Evolutionary conservation across 2,329 filamentous ascomycete genomes (phyloP), one percentile per base, ranked within the genome.

Genomic region (Penicillium sp.): DNA sequence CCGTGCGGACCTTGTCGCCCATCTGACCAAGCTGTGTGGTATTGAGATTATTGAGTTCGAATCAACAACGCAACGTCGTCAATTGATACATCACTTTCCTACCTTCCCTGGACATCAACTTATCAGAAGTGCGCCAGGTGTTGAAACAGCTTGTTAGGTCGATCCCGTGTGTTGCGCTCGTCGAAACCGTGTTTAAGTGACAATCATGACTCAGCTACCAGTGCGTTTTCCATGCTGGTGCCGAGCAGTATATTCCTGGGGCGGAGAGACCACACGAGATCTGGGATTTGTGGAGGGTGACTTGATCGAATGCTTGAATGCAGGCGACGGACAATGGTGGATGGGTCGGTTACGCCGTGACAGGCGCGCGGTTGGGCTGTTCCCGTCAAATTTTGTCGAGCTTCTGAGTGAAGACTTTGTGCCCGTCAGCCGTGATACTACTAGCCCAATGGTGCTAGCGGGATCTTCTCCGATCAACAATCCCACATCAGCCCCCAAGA

Each of bases 311-410:
- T 96, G 91, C 65, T 77, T 98, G 46, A 98, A 98, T 68, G 93
- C 93, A 19, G 93, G 93, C 56, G 93, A 98, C 72, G 93, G 93
- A 45, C 90, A 88, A 41, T 98, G 93, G 93, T 98, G 93, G 93
- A 95, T 90, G 72, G 93, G 93, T 42, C 82, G 91, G 56, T 73
- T 98, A 65, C 87, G 84, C 65, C 82, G 93, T 60, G 93, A 98
- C 71, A 85, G 87, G 68, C 83, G 90, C 64, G 89, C 91, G 63
- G 84, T 96, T 62, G 93, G 93, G 47, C 77, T 93, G 19, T 98
- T 98, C 64, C 93, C 93, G 0, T 96, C 90, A 63, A 98, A 98
- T 72, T 98, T 98, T 65, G 93, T 98, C 65, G 82, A 94, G 66
- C 79, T 98, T 6, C 78, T 98, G 29, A 85, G 87, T 48, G 82